A percentile compares a stretch with the other conserved stretches of the same genome.
Conservation (phyloP, 1,139 yeast genomes). For the Hyphopichia burtonii region DNA sequence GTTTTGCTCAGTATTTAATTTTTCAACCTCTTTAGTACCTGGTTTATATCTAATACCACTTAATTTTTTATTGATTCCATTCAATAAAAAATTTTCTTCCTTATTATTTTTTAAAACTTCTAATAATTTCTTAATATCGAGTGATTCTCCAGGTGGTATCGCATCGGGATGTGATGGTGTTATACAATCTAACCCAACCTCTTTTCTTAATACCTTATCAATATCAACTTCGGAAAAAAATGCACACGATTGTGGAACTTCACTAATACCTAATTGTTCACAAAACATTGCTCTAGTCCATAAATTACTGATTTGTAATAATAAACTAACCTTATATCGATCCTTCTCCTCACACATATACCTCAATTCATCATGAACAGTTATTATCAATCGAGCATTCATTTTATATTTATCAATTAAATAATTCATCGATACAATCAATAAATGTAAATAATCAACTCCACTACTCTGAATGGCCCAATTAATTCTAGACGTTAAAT, state of each 20-base stretch:
- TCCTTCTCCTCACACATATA: conserved; percentile 75
- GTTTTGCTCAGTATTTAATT: conserved; percentile 20
- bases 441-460: conserved; percentile 87
- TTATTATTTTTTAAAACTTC: conserved; percentile 24
- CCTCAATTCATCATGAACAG: conserved; percentile 95
- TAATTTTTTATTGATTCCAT: conserved; percentile 4
- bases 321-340: conserved; percentile 70
- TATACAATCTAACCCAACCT: conserved; percentile 81
- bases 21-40: conserved; percentile 23
- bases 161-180: conserved; percentile 83
- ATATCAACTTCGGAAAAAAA: conserved; percentile 93
- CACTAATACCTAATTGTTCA: conserved; percentile 85
- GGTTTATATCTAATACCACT: conserved; percentile 16
- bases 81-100: conserved; percentile 6
- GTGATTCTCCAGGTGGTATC: conserved; percentile 76
- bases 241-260: conserved; percentile 92
- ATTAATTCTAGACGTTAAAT: conserved; percentile 86
- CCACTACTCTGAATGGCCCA: conserved; percentile 99
- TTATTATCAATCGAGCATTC: conserved; percentile 77
- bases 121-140: conserved; percentile 58
- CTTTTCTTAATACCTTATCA: conserved; percentile 84
- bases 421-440: conserved; percentile 87
- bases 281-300: conserved; percentile 98
- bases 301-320: conserved; percentile 82
- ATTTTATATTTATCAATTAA: conserved; percentile 61